Conservation (phyloP, 2,329 filamentous ascomycete genomes). For the Pestalotiopsis sp. region DNA sequence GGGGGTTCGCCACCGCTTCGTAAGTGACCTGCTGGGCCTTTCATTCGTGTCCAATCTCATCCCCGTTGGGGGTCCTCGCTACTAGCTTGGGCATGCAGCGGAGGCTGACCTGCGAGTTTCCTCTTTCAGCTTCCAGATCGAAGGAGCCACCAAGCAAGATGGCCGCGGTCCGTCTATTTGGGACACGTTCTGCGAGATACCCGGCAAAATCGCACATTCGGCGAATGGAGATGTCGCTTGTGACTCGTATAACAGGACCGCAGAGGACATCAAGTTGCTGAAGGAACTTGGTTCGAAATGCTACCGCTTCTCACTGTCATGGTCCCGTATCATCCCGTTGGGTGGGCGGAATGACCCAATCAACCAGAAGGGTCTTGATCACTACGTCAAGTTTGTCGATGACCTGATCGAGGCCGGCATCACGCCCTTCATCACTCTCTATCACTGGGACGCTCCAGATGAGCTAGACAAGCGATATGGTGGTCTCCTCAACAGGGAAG, state of each 20-base stretch:
- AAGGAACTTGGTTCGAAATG: slow-evolving; percentile 72
- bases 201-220: slow-evolving; percentile 82
- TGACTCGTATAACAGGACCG: slow-evolving; percentile 82
- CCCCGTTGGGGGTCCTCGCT: neutral
- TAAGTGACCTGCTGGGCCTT: slow-evolving; percentile 37
- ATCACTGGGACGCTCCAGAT: slow-evolving; percentile 87
- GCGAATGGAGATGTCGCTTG: slow-evolving; percentile 77
- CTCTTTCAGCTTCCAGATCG: slow-evolving; percentile 76
- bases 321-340: slow-evolving; percentile 83
- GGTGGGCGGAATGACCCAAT: slow-evolving; percentile 80
- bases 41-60: neutral
- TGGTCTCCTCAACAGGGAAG: slow-evolving; percentile 76
- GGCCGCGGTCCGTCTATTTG: slow-evolving; percentile 83
- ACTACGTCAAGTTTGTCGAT: slow-evolving; percentile 79
- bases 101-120: slow-evolving; percentile 21
- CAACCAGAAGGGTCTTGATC: slow-evolving; percentile 75
- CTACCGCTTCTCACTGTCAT: slow-evolving; percentile 86
- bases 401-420: slow-evolving; percentile 77
- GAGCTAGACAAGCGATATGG: slow-evolving; percentile 79
- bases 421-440: slow-evolving; percentile 78
- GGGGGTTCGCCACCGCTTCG: slow-evolving; percentile 81
- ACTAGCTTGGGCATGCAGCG: slow-evolving; percentile 9
- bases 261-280: slow-evolving; percentile 76
- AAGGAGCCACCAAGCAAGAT: slow-evolving; percentile 74
- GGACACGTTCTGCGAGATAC: slow-evolving; percentile 85